Percentiles rank a stretch among this genome's conserved stretches.
phyloP scores from a whole-genome alignment of 1,284 basidiomycete genomes.

The Ustilago crameri region DNA sequence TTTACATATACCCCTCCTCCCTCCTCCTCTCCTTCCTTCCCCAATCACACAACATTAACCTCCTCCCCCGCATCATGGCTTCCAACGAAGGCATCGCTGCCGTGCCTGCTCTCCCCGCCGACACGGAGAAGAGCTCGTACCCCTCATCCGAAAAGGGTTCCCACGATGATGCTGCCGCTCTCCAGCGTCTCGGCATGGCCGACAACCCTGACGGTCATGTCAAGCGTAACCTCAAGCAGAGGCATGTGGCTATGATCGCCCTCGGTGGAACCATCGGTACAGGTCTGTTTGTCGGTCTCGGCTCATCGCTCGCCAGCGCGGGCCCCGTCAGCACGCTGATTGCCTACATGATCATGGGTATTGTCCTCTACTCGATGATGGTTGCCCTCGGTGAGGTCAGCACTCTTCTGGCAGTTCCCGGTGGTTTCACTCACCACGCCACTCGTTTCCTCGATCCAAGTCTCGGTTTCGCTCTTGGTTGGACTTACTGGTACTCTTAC shows the following conservation, averaged over 20 bases:
- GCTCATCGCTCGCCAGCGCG: conserved; percentile 71
- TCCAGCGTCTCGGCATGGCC: conserved; percentile 39
- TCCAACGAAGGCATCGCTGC: conserved; percentile 14
- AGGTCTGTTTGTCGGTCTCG: conserved; percentile 78
- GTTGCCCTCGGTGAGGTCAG: conserved; percentile 71
- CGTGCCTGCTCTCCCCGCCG: conserved; percentile 14
- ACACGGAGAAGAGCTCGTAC: conserved; percentile 31
- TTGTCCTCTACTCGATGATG: conserved; percentile 64
- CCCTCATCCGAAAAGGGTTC: conserved; percentile 31
- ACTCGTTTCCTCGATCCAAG: conserved; percentile 83
- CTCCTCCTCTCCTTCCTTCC: conserved; percentile 2
- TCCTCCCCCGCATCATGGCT: conserved; percentile 14
- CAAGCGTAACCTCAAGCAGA: conserved; percentile 48
- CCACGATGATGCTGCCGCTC: conserved; percentile 8
- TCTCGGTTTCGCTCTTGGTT: conserved; percentile 74
- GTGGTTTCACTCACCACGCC: conserved; percentile 82
- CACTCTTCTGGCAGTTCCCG: conserved; percentile 73
- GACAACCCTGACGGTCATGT: conserved; percentile 35
- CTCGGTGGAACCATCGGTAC: conserved; percentile 65
- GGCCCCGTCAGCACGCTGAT: conserved; percentile 70
- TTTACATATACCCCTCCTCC: conserved; percentile 16
- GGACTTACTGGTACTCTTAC: conserved; percentile 73
- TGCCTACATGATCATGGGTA: conserved; percentile 67
- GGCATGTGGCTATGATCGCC: conserved; percentile 62
- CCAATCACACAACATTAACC: neutral